Evolutionary conservation across 2,329 filamentous ascomycete genomes (phyloP).

Genomic region (Cladosporium austrohemisphaericum): DNA sequence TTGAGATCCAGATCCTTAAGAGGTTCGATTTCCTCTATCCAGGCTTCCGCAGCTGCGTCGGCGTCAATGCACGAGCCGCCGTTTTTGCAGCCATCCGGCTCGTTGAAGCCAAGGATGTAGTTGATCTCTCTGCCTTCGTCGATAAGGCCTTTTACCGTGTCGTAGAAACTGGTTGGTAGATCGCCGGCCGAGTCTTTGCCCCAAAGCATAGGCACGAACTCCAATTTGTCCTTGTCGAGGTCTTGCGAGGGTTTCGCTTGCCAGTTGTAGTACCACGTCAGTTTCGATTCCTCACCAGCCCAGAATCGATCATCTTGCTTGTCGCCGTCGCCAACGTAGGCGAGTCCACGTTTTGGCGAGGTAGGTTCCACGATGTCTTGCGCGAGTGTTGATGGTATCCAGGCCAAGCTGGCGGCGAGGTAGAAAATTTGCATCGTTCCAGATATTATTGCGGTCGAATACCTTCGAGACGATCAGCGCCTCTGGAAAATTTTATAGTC

Average conservation of each 20-base stretch:
- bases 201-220: slow-evolving; percentile 82
- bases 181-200: slow-evolving; percentile 51
- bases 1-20: slow-evolving; percentile 60
- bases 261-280: slow-evolving; percentile 90
- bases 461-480: too few relatives aligned
- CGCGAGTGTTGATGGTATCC: slow-evolving; percentile 3
- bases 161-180: slow-evolving; percentile 53
- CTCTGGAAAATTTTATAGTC: neutral
- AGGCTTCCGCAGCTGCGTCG: slow-evolving; percentile 60
- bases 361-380: slow-evolving; percentile 19
- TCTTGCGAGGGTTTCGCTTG: slow-evolving; percentile 44
- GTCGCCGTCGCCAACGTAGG: slow-evolving; percentile 58
- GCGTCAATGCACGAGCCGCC: slow-evolving; percentile 64
- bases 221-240: slow-evolving; percentile 50
- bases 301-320: slow-evolving; percentile 64
- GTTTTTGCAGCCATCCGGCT: slow-evolving; percentile 61
- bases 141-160: slow-evolving; percentile 56
- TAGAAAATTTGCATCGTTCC: neutral
- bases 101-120: slow-evolving; percentile 74
- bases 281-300: slow-evolving; percentile 52
- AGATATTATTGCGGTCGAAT: neutral
- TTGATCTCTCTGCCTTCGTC: slow-evolving; percentile 54
- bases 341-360: slow-evolving; percentile 67
- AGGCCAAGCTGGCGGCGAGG: neutral
- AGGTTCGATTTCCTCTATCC: slow-evolving; percentile 69